These are phyloP conservation scores for Coemansia sp. DNA, from an alignment of 192 early-diverging fungal genomes.

Conservation along the genomic window DNA sequence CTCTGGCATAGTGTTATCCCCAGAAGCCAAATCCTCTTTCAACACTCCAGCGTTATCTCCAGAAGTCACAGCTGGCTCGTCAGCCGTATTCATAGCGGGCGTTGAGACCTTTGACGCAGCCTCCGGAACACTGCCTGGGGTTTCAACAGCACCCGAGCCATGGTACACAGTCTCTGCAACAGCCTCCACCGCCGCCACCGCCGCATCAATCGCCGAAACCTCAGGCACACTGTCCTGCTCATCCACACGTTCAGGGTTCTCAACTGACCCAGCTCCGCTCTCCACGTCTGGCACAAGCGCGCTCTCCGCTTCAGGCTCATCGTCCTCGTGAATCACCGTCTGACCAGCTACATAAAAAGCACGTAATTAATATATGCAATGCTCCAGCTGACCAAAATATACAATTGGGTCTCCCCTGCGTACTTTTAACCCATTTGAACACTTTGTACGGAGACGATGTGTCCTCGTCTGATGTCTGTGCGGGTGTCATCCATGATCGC, in stretches of 20 bases:
- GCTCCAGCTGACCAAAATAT: neutral
- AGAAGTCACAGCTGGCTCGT: neutral
- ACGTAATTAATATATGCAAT: constrained; percentile 37
- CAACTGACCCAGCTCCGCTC: neutral
- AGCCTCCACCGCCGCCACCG: constrained; percentile 28
- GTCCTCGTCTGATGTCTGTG: constrained; percentile 10
- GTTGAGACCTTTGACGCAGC: neutral
- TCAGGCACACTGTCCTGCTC: neutral
- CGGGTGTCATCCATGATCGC: constrained; percentile 27
- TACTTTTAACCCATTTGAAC: constrained; percentile 49
- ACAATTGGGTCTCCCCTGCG: neutral
- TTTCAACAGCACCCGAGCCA: neutral
- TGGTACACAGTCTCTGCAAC: neutral
- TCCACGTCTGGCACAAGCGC: neutral
- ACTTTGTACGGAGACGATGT: constrained; percentile 18
- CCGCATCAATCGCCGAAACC: constrained; percentile 14
- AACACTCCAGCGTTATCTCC: neutral
- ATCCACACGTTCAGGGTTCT: neutral
- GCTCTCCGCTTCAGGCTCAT: constrained; percentile 5
- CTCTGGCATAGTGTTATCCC: no score
- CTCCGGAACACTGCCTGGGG: neutral
- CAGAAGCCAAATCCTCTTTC: no score
- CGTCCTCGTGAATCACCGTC: constrained; percentile 52
- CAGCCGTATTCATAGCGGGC: neutral
- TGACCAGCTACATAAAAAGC: constrained; percentile 37